Base-by-base conservation (phyloP, 2,329 filamentous ascomycete genomes). In the Colletotrichum zoysiae region DNA sequence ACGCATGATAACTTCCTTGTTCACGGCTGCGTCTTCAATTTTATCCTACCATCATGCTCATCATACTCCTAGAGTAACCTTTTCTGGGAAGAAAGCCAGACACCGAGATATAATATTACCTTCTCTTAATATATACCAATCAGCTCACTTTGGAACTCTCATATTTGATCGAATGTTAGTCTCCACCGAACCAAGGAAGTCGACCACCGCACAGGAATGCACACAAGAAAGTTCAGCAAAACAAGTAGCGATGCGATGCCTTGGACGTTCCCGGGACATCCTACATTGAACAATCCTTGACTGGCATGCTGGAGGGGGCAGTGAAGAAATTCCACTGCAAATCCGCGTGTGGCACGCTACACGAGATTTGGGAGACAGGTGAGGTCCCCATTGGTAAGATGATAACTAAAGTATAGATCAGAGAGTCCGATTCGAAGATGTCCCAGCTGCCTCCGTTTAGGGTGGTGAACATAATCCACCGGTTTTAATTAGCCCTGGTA, bases 381-480 rank as follows among this genome's bases (percentile, higher is more conserved):
- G 89, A 82, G 5, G 85, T 85, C 67, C 86, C 87, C 1, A 89
- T 81, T 0, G 87, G 86, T 0, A 89, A 82, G 50, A 88, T 82
- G 61, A 88, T 81, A 53, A 88, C 85, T 0, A 86, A 84, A 0
- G 86, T 87, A 53, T 83, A 78, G 0, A 85, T 84, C 48, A 88
- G 78, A 1, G 87, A 87, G 30, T 81, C 86, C 23, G 85, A 77
- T 72, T 89, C 86, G 74, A 89, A 87, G 67, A 81, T 81, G 5
- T 77, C 74, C 14, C 82, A 82, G 14, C 78, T 74, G 33, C 77
- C 79, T 75, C 84, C 85, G 75, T 88, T 82, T 3, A 89, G 78
- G 5, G 80, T 82, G 1, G 86, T 82, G 73, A 89, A 89, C 67
- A 89, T 75, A 67, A 85, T 87, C 89, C n/a, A 0, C 20, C 33